Conservation (phyloP, 1,139 yeast species). For the Taphrina deformans region DNA sequence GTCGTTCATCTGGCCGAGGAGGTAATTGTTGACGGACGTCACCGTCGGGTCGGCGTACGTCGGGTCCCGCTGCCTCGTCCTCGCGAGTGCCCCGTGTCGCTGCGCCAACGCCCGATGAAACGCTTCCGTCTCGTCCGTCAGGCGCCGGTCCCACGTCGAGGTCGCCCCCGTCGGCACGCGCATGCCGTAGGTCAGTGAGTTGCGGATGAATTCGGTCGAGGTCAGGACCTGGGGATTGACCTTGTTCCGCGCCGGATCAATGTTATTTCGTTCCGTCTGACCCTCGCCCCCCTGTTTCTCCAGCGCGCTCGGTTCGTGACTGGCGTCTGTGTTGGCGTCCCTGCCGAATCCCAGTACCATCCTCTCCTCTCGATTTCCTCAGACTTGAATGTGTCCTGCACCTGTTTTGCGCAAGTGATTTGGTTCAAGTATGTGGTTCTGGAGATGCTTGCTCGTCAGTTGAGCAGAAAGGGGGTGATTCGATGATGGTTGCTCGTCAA, state of each 20-base stretch:
- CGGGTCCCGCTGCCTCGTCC: neutral
- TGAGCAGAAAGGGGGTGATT: neutral
- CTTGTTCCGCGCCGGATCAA: slow-evolving; percentile 21
- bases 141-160: slow-evolving; percentile 25
- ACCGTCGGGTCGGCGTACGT: neutral
- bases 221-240: slow-evolving; percentile 26
- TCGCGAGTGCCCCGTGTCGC: neutral
- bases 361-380: no score
- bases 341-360: slow-evolving; percentile 22
- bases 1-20: slow-evolving; percentile 8
- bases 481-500: no score
- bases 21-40: slow-evolving; percentile 18
- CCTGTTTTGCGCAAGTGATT: no score
- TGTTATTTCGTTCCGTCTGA: slow-evolving; percentile 12
- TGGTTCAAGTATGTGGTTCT: no score
- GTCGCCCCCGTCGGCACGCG: slow-evolving; percentile 25
- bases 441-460: no score
- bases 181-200: slow-evolving; percentile 25
- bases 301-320: slow-evolving; percentile 1
- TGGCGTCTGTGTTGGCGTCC: slow-evolving; percentile 1
- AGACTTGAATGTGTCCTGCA: no score
- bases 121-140: neutral
- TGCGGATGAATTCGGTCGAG: slow-evolving; percentile 1
- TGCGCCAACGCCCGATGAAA: slow-evolving; percentile 15
- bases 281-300: slow-evolving; percentile 13